Conservation (phyloP, 805 yeast species). For the Wickerhamiella brachini region DNA sequence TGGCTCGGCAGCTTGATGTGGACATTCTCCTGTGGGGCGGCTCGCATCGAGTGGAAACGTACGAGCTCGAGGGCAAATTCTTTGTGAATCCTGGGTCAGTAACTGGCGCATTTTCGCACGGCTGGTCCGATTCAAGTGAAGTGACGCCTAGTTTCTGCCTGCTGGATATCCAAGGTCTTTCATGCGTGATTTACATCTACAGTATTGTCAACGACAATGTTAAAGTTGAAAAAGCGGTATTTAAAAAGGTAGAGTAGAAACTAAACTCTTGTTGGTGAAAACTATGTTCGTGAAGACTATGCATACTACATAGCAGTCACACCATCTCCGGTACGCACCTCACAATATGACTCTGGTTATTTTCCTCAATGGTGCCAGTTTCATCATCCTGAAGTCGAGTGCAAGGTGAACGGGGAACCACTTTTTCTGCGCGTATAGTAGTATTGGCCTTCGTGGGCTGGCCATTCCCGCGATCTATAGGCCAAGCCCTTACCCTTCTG, state of each 20-base stretch:
- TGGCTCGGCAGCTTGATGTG: slow-evolving; percentile 84
- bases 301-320: not conserved
- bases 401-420: too few species aligned
- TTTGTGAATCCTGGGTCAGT: slow-evolving; percentile 96
- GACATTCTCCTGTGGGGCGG: slow-evolving; percentile 90
- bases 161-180: slow-evolving; percentile 67
- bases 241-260: slow-evolving; percentile 24
- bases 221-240: slow-evolving; percentile 76
- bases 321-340: too few species aligned
- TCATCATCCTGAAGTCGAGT: too few species aligned
- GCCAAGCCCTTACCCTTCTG: not conserved
- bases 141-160: slow-evolving; percentile 81
- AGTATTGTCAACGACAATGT: slow-evolving; percentile 69
- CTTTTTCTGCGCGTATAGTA: too few species aligned
- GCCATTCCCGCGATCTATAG: not conserved
- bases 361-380: too few species aligned
- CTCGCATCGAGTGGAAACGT: slow-evolving; percentile 84
- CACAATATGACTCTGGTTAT: too few species aligned
- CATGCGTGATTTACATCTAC: slow-evolving; percentile 74
- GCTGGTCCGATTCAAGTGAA: slow-evolving; percentile 37
- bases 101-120: slow-evolving; percentile 73
- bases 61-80: slow-evolving; percentile 80
- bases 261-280: too few species aligned
- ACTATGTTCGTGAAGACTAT: not conserved
- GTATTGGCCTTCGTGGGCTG: too few species aligned